phyloP scores from a whole-genome alignment of 768 basidiomycete species.

The Chalciporus sphaerocephalus region DNA sequence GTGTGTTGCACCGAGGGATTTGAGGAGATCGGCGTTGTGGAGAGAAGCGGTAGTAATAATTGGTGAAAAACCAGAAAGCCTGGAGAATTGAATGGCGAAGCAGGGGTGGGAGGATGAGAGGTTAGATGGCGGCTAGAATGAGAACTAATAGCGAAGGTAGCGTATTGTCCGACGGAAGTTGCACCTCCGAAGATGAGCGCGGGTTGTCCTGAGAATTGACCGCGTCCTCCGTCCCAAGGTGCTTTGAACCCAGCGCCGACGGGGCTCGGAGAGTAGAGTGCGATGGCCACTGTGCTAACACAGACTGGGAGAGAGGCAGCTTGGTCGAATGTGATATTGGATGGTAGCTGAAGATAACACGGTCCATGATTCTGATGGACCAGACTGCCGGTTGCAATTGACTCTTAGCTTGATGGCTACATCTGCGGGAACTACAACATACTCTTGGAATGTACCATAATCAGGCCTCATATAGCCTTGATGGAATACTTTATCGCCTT shows the following conservation, averaged over 20 bases:
- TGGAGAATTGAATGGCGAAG: constrained; percentile 34
- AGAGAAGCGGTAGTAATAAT: constrained; percentile 40
- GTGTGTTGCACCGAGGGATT: constrained; percentile 36
- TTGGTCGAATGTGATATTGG: constrained; percentile 34
- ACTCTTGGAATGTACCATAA: constrained; percentile 27
- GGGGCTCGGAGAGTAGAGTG: constrained; percentile 29
- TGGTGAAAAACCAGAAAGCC: constrained; percentile 33
- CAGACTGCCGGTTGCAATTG: background rate
- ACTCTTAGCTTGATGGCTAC: constrained; percentile 13
- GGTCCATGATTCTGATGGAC: too few species aligned
- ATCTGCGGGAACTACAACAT: constrained; percentile 23
- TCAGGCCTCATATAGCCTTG: constrained; percentile 2
- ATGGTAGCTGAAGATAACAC: constrained; percentile 28
- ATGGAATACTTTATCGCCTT: constrained; percentile 36
- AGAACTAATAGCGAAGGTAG: too few species aligned
- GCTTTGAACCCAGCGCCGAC: constrained; percentile 27
- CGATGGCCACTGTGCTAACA: constrained; percentile 29
- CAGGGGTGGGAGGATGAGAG: constrained; percentile 2
- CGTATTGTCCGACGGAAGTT: constrained; percentile 36
- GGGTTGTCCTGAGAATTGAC: constrained; percentile 30
- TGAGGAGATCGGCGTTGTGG: constrained; percentile 31
- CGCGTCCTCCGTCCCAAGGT: constrained; percentile 34
- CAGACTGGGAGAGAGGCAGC: constrained; percentile 36
- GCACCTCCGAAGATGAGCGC: constrained; percentile 37
- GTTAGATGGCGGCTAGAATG: constrained; percentile 27